Conservation (phyloP, 768 basidiomycete genomes). For the Xerocomus potaroensis region DNA sequence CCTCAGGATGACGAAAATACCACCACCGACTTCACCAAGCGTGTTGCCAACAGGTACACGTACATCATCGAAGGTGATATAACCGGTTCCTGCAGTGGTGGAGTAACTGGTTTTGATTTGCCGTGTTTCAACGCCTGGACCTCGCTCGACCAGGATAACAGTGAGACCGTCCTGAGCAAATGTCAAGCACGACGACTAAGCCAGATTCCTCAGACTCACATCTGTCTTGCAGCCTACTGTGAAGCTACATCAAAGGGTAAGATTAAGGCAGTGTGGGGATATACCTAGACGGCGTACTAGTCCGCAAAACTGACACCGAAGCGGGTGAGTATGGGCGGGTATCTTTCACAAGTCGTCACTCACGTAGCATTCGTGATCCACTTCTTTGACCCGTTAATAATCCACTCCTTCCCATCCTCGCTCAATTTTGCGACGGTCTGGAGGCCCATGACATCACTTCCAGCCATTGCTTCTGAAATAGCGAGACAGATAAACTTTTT, state of each 20-base stretch:
- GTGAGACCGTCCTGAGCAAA: slow-evolving; percentile 50
- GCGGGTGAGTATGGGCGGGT: slow-evolving; percentile 2
- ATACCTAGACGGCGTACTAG: slow-evolving; percentile 14
- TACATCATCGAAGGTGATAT: slow-evolving; percentile 79
- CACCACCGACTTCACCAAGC: slow-evolving; percentile 58
- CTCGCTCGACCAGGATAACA: slow-evolving; percentile 60
- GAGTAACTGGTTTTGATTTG: slow-evolving; percentile 85
- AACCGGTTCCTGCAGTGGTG: slow-evolving; percentile 79
- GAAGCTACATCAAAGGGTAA: slow-evolving; percentile 42
- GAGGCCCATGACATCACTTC: slow-evolving; percentile 62
- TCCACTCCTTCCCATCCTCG: slow-evolving; percentile 64
- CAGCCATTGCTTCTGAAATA: slow-evolving; percentile 74
- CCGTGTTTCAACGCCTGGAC: slow-evolving; percentile 60
- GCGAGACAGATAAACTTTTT: slow-evolving; percentile 73
- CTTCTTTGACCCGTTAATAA: slow-evolving; percentile 73
- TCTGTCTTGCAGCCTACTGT: slow-evolving; percentile 56
- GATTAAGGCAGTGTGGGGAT: neutral
- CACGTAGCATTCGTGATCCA: slow-evolving; percentile 61
- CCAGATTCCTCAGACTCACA: slow-evolving; percentile 24
- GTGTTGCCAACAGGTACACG: slow-evolving; percentile 86
- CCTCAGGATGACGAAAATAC: slow-evolving; percentile 61
- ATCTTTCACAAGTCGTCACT: slow-evolving; percentile 12
- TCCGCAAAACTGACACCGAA: slow-evolving; percentile 38
- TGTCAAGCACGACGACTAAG: slow-evolving; percentile 21
- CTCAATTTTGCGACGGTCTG: slow-evolving; percentile 58